Conservation (phyloP, 495 filamentous ascomycete species). For the Xylaria grammica region DNA sequence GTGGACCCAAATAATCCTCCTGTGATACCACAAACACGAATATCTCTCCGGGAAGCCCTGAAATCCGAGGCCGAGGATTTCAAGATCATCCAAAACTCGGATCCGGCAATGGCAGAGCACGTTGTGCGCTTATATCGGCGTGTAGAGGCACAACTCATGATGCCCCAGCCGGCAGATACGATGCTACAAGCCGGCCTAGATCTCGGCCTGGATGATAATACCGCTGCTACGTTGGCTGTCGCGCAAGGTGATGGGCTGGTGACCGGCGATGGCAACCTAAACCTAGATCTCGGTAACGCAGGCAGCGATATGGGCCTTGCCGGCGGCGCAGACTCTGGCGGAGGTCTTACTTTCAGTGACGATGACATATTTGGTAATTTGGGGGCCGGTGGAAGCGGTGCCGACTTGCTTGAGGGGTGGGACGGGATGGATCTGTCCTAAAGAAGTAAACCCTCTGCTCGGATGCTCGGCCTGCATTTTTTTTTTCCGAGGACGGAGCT, state of each 20-base stretch:
- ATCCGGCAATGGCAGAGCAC: conserved; percentile 66
- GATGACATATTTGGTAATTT: conserved; percentile 35
- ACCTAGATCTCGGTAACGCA: conserved; percentile 28
- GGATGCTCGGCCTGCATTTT: too few relatives aligned
- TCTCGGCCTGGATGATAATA: conserved; percentile 34
- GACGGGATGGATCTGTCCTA: conserved; percentile 32
- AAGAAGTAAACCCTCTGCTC: too few relatives aligned
- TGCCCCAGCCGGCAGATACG: conserved; percentile 38
- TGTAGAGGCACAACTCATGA: conserved; percentile 65
- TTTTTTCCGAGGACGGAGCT: not conserved
- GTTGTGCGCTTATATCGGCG: conserved; percentile 77
- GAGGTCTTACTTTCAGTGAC: conserved; percentile 33
- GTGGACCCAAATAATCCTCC: conserved; percentile 33
- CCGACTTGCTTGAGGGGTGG: conserved; percentile 34
- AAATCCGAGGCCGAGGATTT: conserved; percentile 66
- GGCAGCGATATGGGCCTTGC: conserved; percentile 32
- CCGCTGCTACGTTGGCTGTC: conserved; percentile 37
- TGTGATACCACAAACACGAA: conserved; percentile 38
- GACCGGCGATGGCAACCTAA: conserved; percentile 29
- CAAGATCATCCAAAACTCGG: conserved; percentile 63
- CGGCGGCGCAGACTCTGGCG: conserved; percentile 28
- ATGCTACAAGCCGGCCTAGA: conserved; percentile 39
- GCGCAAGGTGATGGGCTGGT: conserved; percentile 36
- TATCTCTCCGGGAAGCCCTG: conserved; percentile 72
- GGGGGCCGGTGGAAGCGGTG: conserved; percentile 19